Evolutionary conservation across 768 basidiomycete genomes (phyloP), one percentile per base, ranked within the genome.

Genomic region (Asterophora parasitica): DNA sequence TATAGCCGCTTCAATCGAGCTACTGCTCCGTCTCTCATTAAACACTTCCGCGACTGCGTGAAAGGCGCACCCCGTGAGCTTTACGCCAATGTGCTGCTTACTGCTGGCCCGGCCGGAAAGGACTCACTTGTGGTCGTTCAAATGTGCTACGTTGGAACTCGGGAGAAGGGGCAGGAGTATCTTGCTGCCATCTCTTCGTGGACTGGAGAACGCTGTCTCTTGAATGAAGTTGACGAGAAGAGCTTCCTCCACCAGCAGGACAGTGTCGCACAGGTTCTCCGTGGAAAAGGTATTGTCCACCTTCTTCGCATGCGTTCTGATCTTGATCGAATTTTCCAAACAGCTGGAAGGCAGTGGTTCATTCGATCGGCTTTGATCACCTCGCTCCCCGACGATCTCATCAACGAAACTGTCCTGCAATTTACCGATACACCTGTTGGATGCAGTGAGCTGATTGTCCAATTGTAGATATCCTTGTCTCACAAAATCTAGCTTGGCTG

Each of bases 181-280:
- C 79, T 92, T 49, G 78, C 83, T n/a, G 75, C 76, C 1, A 84
- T 95, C 54, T 83, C 83, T 5, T 84, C 85, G 27, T 96, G 93
- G 93, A 83, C 88, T 37, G 92, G 92, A 40, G 93, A 90, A 58
- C 70, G 75, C 35, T 92, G 89, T 58, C 65, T 94, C 44, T 73
- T 96, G 42, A 92, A 93, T 56, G 93, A 95, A 63, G 89, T 96
- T 4, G 73, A 87, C 53, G 93, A 94, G 67, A 88, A 94, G 66
- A 86, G 81, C 41, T 94, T 93, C 65, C 67, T 91, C 53, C 79
- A 83, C 59, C 93, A 96, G 62, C 93, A 95, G 66, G 86, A 92
- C 58, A 92, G 90, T 49, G 84, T 95, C 7, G 90, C 90, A 10
- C 91, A 94, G 65, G 85, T 94, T 7, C 67, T 96, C 46, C 82